Percentiles rank a stretch among this genome's conserved stretches.
Evolutionary conservation across 306 rosid genomes (phyloP).

Genomic region (Medicago ruthenica): DNA sequence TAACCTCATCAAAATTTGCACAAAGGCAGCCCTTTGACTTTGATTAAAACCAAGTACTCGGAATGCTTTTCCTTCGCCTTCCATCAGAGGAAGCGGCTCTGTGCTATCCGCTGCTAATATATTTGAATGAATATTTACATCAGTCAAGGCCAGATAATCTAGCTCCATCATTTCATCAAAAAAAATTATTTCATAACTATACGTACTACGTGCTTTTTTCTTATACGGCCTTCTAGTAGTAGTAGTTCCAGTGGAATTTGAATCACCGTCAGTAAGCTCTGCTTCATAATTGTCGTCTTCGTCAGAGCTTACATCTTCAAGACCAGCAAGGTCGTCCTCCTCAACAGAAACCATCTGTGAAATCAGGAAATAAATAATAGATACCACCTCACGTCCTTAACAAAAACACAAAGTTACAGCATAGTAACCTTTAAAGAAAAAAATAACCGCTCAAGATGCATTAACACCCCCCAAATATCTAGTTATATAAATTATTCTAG

Average conservation of each 20-base stretch:
- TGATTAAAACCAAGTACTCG: conserved; percentile 97
- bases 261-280: conserved; percentile 83
- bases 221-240: conserved; percentile 61
- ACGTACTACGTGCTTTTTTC: conserved; percentile 81
- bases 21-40: conserved; percentile 94
- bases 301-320: conserved; percentile 95
- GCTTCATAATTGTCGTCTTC: conserved; percentile 99
- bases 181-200: conserved; percentile 21
- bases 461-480: neutral
- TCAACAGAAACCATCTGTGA: conserved; percentile 94
- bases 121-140: conserved; percentile 37
- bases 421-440: neutral
- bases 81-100: conserved; percentile 94
- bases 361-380: conserved; percentile 23
- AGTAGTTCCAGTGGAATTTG: conserved; percentile 71
- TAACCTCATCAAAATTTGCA: conserved; percentile 96
- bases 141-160: conserved; percentile 21
- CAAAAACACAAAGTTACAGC: conserved; percentile 3
- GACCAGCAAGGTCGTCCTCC: conserved; percentile 99
- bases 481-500: neutral
- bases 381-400: neutral
- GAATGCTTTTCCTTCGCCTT: conserved; percentile 96
- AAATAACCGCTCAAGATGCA: neutral
- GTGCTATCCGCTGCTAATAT: conserved; percentile 71
- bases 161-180: conserved; percentile 21